Evolutionary conservation across 192 early-diverging fungal species (phyloP), one percentile per base, ranked within the genome.

Genomic region (Irineochytrium annulatum): DNA sequence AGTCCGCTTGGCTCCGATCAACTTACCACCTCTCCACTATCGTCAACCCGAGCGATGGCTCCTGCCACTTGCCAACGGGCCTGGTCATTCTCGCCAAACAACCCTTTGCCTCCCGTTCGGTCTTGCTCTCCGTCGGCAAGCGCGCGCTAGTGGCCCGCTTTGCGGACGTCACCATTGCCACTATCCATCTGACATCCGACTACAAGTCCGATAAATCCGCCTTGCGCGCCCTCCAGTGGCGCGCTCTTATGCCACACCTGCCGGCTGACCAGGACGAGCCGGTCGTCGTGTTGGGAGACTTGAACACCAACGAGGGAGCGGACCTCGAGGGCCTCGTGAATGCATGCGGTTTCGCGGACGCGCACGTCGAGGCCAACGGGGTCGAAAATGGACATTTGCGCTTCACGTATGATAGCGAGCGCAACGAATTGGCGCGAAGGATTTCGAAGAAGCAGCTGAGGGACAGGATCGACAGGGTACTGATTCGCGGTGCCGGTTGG

Each of bases 101-200:
- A 17, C 55, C 55, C 3, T 57, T 57, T 27, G 8, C 1, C 1
- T 57, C 26, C 37, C 1, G 22, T 6, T 43, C 29, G 28, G 59
- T 24, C 33, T 5, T 13, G 11, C 31, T 60, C 4, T 52, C 59
- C 20, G 22, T 11, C 11, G 61, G 61, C 0, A 54, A 57, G 14
- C 16, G 27, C 6, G 32, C 55, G 8, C 20, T 57, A 8, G n/a
- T 57, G 6, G 17, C 31, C 6, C 22, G 26, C n/a, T 33, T 30
- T n/a, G 6, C 5, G 8, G 24, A 35, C 3, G 2, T 62, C 31
- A 16, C 22, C 2, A 8, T 62, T 35, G 60, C 48, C 20, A 52
- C 53, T 27, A 52, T 62, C 41, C 60, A 62, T 33, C 41, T 62
- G 0, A 62, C 48, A n/a, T 34, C 29, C 28, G 60, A 62, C 32